Evolutionary conservation across 2,329 filamentous ascomycete genomes (phyloP), one percentile per base, ranked within the genome.

Genomic region (Chaetomiaceae sp.): DNA sequence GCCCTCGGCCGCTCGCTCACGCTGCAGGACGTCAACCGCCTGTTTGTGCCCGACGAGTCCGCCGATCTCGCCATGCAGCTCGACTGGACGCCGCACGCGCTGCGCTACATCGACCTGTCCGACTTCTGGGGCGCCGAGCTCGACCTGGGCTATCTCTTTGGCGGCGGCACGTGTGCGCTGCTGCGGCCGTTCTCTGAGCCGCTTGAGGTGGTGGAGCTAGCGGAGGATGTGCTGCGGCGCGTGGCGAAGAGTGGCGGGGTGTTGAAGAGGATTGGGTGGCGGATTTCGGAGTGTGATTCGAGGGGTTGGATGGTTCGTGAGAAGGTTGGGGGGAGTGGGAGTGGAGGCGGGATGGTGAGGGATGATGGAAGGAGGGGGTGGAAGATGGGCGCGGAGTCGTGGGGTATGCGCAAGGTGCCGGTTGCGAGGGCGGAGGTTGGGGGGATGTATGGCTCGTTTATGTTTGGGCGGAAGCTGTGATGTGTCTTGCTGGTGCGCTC

Each of bases 401-500:
- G 87, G 87, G 87, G 87, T 30, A 89, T 89, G 81, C 76, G 85
- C 52, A 93, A 97, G 69, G 76, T 97, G 34, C 94, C 91, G n/a
- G 84, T 97, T 56, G 88, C 86, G 20, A 80, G 82, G 60, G 88
- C 90, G 43, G 91, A 97, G 65, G 86, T 97, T 20, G 93, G 95
- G 58, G 88, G 88, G 52, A 94, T 95, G 61, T 96, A 97, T 62
- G 93, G 93, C 18, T 76, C 71, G 19, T 81, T 76, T 58, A 81
- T 81, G 78, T 81, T 81, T 66, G 76, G 76, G 58, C 68, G 76
- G 55, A 74, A 75, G 60, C 63, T 81, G 47, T 81, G 42, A 54
- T 20, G 18, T 20, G 27, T 34, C 32, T 30, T 46, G 38, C 42
- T 33, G 19, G 19, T 48, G 30, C 19, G 47, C 30, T 38, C 40